phyloP scores from a whole-genome alignment of 139 green algal species.

The Micromonas pusilla region DNA sequence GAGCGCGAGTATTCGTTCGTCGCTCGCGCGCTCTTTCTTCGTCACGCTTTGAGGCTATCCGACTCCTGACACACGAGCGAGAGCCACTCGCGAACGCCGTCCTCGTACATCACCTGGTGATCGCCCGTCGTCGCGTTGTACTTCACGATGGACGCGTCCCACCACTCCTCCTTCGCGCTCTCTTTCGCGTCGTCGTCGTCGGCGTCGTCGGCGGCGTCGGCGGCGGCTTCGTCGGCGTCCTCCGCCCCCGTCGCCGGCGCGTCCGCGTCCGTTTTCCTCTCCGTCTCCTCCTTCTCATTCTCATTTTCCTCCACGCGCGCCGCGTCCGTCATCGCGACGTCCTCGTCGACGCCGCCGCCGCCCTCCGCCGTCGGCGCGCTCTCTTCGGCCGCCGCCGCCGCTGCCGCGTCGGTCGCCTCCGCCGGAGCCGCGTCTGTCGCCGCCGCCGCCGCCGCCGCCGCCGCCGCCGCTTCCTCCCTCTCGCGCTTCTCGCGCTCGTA shows the following conservation, averaged over 20 bases:
- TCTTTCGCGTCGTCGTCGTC: neutral
- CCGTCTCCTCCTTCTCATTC: neutral
- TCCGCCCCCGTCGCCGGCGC: no score
- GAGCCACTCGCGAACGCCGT: neutral
- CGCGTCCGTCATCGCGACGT: no score
- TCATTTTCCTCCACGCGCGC: neutral
- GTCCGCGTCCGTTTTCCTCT: neutral
- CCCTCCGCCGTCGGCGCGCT: no score
- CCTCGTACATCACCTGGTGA: neutral
- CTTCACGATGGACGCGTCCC: neutral
- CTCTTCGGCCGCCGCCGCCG: no score
- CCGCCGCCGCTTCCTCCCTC: neutral
- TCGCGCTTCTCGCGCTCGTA: neutral
- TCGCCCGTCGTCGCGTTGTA: conserved; percentile 7
- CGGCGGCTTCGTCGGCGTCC: neutral
- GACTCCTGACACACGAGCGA: neutral
- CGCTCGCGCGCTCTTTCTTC: neutral
- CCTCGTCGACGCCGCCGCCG: no score
- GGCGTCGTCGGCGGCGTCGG: neutral
- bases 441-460: no score
- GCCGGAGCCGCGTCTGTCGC: no score
- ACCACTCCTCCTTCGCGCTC: neutral
- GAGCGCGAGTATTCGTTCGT: no score
- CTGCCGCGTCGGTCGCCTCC: no score
- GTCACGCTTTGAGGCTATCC: no score